These are phyloP conservation scores for Juglanconis sp. DNA, from an alignment of 2,329 filamentous ascomycete genomes.

Conservation along the genomic window DNA sequence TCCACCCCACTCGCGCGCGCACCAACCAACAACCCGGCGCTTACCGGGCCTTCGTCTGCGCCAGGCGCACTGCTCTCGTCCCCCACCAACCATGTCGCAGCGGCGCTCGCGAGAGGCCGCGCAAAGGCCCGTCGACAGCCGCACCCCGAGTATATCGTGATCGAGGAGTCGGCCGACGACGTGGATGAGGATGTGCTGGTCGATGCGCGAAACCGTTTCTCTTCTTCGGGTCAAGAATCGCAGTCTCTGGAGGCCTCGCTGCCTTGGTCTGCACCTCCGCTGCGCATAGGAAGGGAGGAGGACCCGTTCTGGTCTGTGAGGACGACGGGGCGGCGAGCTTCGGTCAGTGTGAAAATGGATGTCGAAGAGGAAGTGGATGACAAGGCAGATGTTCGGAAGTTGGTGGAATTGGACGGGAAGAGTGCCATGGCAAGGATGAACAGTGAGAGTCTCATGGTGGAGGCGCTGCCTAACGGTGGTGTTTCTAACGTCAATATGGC, in stretches of 20 bases:
- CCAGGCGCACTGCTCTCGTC: background rate
- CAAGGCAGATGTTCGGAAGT: background rate
- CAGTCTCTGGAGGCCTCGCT: background rate
- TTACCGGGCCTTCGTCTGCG: conserved; percentile 1
- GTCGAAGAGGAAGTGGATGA: background rate
- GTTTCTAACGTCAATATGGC: background rate
- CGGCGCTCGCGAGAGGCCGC: conserved; percentile 1
- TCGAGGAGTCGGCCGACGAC: background rate
- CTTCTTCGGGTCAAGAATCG: background rate
- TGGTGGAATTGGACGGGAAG: background rate
- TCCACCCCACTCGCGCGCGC: conserved; percentile 1
- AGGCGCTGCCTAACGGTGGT: background rate
- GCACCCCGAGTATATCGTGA: background rate
- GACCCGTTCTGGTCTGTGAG: background rate
- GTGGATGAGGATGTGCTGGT: conserved; percentile 3
- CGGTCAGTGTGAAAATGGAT: background rate
- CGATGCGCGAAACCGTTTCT: background rate
- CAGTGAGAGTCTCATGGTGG: background rate
- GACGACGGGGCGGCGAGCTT: background rate
- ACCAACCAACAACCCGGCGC: background rate
- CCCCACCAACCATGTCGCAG: conserved; percentile 10
- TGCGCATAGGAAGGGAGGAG: conserved; percentile 1
- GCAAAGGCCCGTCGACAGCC: background rate
- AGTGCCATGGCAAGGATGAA: background rate
- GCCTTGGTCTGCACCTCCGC: conserved; percentile 12